A percentile compares a stretch with the other conserved stretches of the same genome.
Conservation (phyloP, 2,329 filamentous ascomycete genomes). For the Pseudogymnoascus sp. region DNA sequence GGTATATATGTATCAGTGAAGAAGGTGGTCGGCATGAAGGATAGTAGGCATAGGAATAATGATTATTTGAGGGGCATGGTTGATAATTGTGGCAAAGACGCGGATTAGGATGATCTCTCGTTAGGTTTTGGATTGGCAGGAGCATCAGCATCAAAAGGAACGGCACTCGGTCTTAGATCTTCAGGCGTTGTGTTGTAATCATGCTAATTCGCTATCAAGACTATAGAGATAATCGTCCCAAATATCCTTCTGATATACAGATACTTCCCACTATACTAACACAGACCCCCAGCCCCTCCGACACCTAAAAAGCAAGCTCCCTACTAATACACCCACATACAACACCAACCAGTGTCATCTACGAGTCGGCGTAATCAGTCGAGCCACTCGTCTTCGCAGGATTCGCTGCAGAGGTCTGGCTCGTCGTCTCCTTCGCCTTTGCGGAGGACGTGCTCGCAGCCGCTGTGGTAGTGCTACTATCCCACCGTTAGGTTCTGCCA, state of each 20-base stretch:
- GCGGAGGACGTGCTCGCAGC: not conserved
- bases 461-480: not conserved
- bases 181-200: not conserved
- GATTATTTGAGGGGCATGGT: not conserved
- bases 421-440: not conserved
- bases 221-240: slow-evolving; percentile 1
- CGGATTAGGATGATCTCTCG: too few species aligned
- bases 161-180: not conserved
- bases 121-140: not conserved
- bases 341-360: not conserved
- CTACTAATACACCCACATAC: not conserved
- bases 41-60: not conserved
- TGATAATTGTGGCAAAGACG: too few species aligned
- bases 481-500: not conserved
- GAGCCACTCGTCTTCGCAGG: not conserved
- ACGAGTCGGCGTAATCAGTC: not conserved
- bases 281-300: not conserved
- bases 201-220: slow-evolving; percentile 10
- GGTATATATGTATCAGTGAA: not conserved
- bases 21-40: not conserved
- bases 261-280: not conserved
- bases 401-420: not conserved
- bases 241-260: slow-evolving; percentile 3
- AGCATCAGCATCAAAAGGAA: not conserved
- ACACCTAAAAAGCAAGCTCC: not conserved